These are phyloP conservation scores for Aspergillus bridgeri DNA, from an alignment of 495 filamentous ascomycete species.

Conservation along the genomic window DNA sequence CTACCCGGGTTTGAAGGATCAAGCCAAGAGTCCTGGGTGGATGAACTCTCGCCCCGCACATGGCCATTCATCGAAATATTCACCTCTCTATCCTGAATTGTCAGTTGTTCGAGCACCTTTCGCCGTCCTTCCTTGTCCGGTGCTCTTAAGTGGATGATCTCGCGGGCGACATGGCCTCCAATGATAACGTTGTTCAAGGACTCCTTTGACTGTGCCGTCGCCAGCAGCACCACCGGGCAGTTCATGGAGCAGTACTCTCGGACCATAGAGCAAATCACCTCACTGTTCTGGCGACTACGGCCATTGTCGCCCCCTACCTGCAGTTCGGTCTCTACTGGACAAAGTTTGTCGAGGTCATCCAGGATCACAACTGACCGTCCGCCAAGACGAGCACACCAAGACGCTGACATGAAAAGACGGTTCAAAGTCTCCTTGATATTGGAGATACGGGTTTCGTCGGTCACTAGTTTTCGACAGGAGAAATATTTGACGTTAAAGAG, in stretches of 20 bases:
- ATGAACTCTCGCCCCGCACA: conserved; percentile 33
- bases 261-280: conserved; percentile 77
- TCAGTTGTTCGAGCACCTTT: conserved; percentile 68
- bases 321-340: conserved; percentile 86
- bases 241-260: conserved; percentile 73
- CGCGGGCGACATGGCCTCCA: conserved; percentile 74
- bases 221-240: conserved; percentile 78
- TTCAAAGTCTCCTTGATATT: conserved; percentile 86
- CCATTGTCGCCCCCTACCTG: conserved; percentile 89
- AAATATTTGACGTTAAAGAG: conserved; percentile 79
- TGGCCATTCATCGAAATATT: conserved; percentile 36
- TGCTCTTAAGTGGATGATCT: conserved; percentile 80
- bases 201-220: conserved; percentile 92
- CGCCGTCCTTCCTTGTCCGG: conserved; percentile 90
- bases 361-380: conserved; percentile 80
- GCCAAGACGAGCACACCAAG: conserved; percentile 82
- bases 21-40: conserved; percentile 65
- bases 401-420: conserved; percentile 78
- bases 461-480: conserved; percentile 76
- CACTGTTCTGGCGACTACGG: conserved; percentile 87
- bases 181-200: conserved; percentile 76
- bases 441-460: conserved; percentile 81
- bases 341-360: conserved; percentile 89
- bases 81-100: conserved; percentile 37
- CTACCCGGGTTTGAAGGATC: conserved; percentile 55